phyloP scores from a whole-genome alignment of 2,329 filamentous ascomycete species.

The Clarireedia monteithiana region DNA sequence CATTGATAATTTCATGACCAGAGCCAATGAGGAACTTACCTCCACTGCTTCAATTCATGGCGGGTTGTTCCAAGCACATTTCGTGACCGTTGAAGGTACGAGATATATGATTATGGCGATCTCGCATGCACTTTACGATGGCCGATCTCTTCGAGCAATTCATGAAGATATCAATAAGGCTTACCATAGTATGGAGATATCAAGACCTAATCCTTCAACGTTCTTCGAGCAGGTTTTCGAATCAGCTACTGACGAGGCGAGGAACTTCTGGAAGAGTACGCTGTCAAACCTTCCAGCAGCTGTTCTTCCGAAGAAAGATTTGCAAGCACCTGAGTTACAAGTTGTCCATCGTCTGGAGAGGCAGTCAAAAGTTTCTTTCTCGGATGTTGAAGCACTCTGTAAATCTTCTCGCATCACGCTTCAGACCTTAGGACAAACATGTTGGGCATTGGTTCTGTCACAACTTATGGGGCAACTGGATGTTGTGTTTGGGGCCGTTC shows the following conservation, averaged over 20 bases:
- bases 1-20: conserved; percentile 32
- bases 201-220: conserved; percentile 37
- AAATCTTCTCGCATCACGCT: conserved; percentile 59
- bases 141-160: conserved; percentile 70
- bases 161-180: conserved; percentile 62
- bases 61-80: conserved; percentile 42
- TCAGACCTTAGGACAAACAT: conserved; percentile 68
- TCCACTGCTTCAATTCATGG: conserved; percentile 30
- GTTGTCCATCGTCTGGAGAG: conserved; percentile 37
- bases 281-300: conserved; percentile 44
- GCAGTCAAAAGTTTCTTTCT: conserved; percentile 34
- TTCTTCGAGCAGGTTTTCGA: conserved; percentile 42
- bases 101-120: conserved; percentile 58
- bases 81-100: conserved; percentile 30
- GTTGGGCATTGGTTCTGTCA: conserved; percentile 67
- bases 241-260: conserved; percentile 36
- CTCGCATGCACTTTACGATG: conserved; percentile 83
- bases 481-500: conserved; percentile 71
- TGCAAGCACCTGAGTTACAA: conserved; percentile 5
- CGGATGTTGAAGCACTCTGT: conserved; percentile 51
- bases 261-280: conserved; percentile 64
- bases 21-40: conserved; percentile 34
- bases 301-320: conserved; percentile 31
- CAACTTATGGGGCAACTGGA: conserved; percentile 58
- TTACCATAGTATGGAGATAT: conserved; percentile 42